Conservation (phyloP, 2,329 filamentous ascomycete species). For the Colletotrichum sp. region DNA sequence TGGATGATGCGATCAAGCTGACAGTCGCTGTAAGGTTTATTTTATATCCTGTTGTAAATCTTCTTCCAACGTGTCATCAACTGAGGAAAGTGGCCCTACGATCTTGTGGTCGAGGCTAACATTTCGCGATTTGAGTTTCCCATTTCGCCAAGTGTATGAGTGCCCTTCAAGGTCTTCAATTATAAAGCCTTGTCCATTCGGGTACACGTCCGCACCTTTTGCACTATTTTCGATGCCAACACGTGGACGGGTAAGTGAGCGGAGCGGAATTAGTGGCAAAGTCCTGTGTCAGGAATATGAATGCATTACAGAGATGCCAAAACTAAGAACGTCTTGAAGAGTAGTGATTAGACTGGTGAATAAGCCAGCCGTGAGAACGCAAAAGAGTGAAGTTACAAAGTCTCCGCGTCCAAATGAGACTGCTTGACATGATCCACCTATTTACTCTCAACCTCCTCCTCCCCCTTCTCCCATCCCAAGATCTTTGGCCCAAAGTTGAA, state of each 20-base stretch:
- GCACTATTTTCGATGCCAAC: background rate
- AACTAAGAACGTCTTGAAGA: background rate
- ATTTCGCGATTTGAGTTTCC: background rate
- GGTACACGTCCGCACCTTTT: background rate
- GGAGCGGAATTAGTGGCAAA: background rate
- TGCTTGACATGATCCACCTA: background rate
- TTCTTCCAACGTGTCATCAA: background rate
- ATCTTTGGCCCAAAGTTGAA: conserved; percentile 26
- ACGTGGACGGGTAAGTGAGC: background rate
- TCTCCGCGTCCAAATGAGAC: background rate
- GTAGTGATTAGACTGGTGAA: background rate
- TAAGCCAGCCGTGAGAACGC: background rate
- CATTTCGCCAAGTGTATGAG: background rate
- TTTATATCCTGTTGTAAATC: no score
- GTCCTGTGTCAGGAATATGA: background rate
- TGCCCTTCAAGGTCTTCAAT: background rate
- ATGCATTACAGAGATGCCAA: background rate
- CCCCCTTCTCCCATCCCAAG: conserved; percentile 10
- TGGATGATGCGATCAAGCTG: background rate
- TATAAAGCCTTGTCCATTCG: background rate
- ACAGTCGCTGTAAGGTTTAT: background rate
- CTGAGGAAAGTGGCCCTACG: background rate
- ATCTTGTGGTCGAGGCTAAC: background rate
- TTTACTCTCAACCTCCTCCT: background rate
- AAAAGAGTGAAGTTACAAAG: background rate